Percentiles rank a stretch among this genome's conserved stretches.
Conservation (phyloP, 1,139 yeast genomes). For the Taiozyma sp. region DNA sequence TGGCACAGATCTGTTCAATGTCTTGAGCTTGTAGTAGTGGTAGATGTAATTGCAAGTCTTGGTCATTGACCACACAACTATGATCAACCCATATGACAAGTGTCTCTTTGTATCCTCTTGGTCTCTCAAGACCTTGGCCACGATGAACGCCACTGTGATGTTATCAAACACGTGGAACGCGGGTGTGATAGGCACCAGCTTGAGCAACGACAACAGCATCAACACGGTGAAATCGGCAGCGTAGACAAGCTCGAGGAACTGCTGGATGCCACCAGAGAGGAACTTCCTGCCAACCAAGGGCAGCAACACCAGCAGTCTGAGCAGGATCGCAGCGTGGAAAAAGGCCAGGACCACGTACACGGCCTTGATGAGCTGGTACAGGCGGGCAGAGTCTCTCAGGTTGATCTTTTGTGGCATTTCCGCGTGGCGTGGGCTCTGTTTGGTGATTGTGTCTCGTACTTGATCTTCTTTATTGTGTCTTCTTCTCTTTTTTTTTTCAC, state of each 20-base stretch:
- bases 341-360: slow-evolving; percentile 8
- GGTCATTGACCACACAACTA: slow-evolving; percentile 23
- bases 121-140: slow-evolving; percentile 15
- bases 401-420: slow-evolving; percentile 17
- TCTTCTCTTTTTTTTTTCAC: background rate
- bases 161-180: background rate
- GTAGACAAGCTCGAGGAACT: slow-evolving; percentile 36
- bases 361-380: slow-evolving; percentile 7
- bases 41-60: slow-evolving; percentile 25
- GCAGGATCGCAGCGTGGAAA: slow-evolving; percentile 12
- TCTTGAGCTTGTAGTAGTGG: slow-evolving; percentile 22
- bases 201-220: slow-evolving; percentile 21
- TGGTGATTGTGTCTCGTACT: background rate
- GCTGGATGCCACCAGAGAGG: slow-evolving; percentile 66
- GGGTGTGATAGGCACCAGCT: slow-evolving; percentile 22
- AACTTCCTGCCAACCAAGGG: slow-evolving; percentile 61
- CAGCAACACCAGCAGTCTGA: slow-evolving; percentile 44
- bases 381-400: slow-evolving; percentile 9
- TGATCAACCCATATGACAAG: slow-evolving; percentile 28
- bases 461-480: background rate
- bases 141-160: background rate
- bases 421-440: background rate
- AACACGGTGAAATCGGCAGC: slow-evolving; percentile 18
- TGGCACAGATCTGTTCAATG: slow-evolving; percentile 34
- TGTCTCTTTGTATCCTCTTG: slow-evolving; percentile 20